Percentiles rank a stretch among this genome's conserved stretches.
Conservation (phyloP, 805 yeast genomes). For the Geotrichum ghanense region DNA sequence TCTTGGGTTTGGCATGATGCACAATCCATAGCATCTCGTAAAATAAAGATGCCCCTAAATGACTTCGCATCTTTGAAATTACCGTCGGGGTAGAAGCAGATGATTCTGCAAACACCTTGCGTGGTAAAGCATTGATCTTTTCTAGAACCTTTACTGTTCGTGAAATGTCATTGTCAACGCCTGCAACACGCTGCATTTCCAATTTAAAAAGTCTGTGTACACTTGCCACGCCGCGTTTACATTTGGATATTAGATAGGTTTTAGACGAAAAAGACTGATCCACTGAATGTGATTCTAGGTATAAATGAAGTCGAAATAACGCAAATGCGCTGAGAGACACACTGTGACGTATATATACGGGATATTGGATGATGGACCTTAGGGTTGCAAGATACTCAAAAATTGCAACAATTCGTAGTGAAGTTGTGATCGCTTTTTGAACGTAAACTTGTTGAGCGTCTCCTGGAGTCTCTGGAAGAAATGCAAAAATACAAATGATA, state of each 20-base stretch:
- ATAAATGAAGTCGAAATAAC: conserved; percentile 72
- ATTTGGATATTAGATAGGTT: conserved; percentile 20
- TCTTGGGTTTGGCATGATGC: conserved; percentile 81
- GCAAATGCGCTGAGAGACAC: conserved; percentile 65
- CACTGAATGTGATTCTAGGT: conserved; percentile 63
- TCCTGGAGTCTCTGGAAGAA: conserved; percentile 78
- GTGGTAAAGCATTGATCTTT: conserved; percentile 62
- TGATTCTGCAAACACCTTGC: conserved; percentile 21
- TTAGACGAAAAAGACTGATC: neutral
- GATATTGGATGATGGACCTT: conserved; percentile 66
- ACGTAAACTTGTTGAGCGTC: conserved; percentile 81
- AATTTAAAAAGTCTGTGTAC: conserved; percentile 81
- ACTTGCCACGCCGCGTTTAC: conserved; percentile 87
- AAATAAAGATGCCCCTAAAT: conserved; percentile 79
- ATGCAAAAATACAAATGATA: conserved; percentile 81
- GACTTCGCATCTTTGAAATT: conserved; percentile 81
- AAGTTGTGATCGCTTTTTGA: conserved; percentile 65
- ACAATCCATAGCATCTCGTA: conserved; percentile 90
- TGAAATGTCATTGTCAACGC: conserved; percentile 79
- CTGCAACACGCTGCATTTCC: conserved; percentile 83
- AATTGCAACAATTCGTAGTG: conserved; percentile 72
- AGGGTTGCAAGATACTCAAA: conserved; percentile 59
- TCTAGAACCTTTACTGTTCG: conserved; percentile 87
- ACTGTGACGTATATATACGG: conserved; percentile 79
- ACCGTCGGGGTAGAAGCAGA: conserved; percentile 61